Evolutionary conservation across 306 rosid genomes (phyloP).

Genomic region (Cicer yamashitae): DNA sequence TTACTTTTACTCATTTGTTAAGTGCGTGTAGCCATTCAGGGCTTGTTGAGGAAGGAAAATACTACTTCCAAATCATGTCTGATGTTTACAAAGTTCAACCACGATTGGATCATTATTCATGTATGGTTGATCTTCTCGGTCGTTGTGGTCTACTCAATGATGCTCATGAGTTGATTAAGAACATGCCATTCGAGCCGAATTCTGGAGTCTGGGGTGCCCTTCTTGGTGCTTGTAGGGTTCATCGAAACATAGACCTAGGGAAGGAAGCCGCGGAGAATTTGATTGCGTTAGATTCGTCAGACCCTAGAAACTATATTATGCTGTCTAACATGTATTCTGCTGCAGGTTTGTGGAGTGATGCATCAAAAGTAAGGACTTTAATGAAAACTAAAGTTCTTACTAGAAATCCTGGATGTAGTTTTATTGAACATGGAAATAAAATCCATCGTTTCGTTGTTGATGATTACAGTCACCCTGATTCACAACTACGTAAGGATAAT

Average conservation of each 20-base stretch:
- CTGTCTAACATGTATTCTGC: conserved; percentile 73
- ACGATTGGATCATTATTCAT: conserved; percentile 76
- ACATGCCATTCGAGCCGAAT: conserved; percentile 76
- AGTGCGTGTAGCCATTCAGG: conserved; percentile 91
- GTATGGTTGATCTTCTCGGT: conserved; percentile 90
- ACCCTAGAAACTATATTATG: conserved; percentile 75
- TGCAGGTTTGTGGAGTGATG: conserved; percentile 72
- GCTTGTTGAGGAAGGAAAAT: conserved; percentile 65
- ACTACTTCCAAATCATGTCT: conserved; percentile 65
- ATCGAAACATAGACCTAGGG: conserved; percentile 63
- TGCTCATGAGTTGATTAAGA: conserved; percentile 63
- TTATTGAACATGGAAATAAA: conserved; percentile 64
- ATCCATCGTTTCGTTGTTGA: conserved; percentile 64
- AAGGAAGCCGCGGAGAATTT: conserved; percentile 71
- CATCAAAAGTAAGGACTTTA: conserved; percentile 66
- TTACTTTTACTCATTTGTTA: conserved; percentile 78
- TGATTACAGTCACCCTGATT: conserved; percentile 68
- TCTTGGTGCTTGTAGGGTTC: conserved; percentile 75
- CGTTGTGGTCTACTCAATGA: conserved; percentile 66
- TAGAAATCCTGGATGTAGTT: conserved; percentile 68
- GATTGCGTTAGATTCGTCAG: conserved; percentile 63
- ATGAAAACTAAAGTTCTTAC: conserved; percentile 65
- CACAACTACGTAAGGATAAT: neutral
- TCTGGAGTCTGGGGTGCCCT: conserved; percentile 87
- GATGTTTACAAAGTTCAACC: conserved; percentile 62